Conservation (phyloP, 2,329 filamentous ascomycete species). For the Fusarium bulbicola region DNA sequence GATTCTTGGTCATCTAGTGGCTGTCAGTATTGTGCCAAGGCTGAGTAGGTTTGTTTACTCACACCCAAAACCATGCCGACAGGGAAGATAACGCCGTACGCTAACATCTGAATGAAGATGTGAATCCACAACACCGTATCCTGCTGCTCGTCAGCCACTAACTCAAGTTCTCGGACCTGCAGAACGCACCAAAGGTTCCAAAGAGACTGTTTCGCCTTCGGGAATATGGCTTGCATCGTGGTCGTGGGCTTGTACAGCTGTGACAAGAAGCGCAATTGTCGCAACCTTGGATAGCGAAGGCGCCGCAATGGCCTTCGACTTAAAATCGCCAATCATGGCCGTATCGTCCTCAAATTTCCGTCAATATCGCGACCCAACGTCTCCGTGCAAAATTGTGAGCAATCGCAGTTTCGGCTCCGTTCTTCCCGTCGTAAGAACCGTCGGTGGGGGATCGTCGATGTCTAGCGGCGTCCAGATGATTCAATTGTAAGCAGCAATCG, state of each 20-base stretch:
- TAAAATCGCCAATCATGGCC: slow-evolving; percentile 35
- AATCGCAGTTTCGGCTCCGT: background rate
- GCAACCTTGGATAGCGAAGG: slow-evolving; percentile 31
- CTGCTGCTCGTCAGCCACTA: slow-evolving; percentile 53
- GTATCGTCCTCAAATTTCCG: background rate
- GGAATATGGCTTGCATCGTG: slow-evolving; percentile 65
- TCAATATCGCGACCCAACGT: background rate
- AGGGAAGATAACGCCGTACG: slow-evolving; percentile 93
- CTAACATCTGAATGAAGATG: slow-evolving; percentile 85
- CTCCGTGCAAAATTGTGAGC: background rate
- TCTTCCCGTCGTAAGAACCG: background rate
- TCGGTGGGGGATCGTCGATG: slow-evolving; percentile 33
- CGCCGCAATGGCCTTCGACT: slow-evolving; percentile 20
- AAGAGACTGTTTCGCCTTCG: slow-evolving; percentile 74
- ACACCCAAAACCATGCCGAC: slow-evolving; percentile 95
- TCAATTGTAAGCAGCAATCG: slow-evolving; percentile 4
- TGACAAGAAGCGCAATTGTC: slow-evolving; percentile 37
- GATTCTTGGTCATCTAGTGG: slow-evolving; percentile 80
- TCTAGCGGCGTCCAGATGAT: slow-evolving; percentile 16
- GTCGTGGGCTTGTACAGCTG: slow-evolving; percentile 54
- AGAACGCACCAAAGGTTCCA: slow-evolving; percentile 74
- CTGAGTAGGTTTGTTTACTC: slow-evolving; percentile 49
- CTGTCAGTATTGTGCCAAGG: background rate
- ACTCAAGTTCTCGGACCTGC: background rate
- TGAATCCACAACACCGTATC: slow-evolving; percentile 93